These are phyloP conservation scores for Fomitopsis betulina DNA, from an alignment of 1,284 basidiomycete genomes.

Conservation along the genomic window DNA sequence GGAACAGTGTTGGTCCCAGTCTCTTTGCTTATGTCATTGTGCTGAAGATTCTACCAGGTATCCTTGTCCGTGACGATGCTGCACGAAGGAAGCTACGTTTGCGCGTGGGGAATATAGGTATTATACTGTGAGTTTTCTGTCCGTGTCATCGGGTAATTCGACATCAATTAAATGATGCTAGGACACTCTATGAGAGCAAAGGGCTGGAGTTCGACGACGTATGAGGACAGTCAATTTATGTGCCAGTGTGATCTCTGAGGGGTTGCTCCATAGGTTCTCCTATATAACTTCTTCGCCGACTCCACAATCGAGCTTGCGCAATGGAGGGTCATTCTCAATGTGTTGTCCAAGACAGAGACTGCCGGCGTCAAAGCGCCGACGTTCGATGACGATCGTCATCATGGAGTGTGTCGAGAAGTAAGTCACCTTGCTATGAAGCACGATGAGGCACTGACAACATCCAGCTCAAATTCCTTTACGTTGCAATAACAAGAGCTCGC, in stretches of 20 bases:
- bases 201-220: conserved; percentile 74
- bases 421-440: conserved; percentile 1
- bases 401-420: conserved; percentile 58
- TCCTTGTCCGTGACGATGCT: conserved; percentile 60
- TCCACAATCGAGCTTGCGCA: conserved; percentile 43
- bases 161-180: conserved; percentile 23
- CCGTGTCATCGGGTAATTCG: neutral
- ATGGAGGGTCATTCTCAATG: conserved; percentile 58
- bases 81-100: conserved; percentile 44
- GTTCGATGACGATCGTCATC: conserved; percentile 50
- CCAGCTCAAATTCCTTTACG: conserved; percentile 64
- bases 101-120: conserved; percentile 57
- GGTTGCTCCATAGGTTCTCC: conserved; percentile 45
- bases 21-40: too few relatives aligned
- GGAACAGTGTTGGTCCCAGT: conserved; percentile 48
- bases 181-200: conserved; percentile 72
- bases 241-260: neutral
- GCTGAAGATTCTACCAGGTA: conserved; percentile 36
- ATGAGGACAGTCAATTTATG: neutral
- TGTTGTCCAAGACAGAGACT: conserved; percentile 21
- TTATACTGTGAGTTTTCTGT: conserved; percentile 50
- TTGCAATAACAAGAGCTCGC: conserved; percentile 64
- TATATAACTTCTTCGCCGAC: conserved; percentile 71
- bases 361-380: conserved; percentile 32
- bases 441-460: neutral